These are phyloP conservation scores for Cylindrodendrum hubeiense DNA, from an alignment of 2,329 filamentous ascomycete species.

Conservation along the genomic window DNA sequence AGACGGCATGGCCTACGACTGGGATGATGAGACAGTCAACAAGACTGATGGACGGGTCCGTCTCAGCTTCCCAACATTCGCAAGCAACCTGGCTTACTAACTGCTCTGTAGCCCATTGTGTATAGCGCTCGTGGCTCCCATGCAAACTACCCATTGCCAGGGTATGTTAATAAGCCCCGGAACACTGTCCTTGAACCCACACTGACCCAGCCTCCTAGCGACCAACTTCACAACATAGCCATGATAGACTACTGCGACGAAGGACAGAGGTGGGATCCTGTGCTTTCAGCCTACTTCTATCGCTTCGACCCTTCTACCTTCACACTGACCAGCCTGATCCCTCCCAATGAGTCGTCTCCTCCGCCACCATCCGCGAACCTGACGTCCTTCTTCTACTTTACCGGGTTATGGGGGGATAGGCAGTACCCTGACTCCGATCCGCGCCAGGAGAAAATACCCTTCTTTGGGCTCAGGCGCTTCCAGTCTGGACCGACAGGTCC, in stretches of 20 bases:
- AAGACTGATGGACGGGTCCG: conserved; percentile 45
- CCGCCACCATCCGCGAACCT: conserved; percentile 37
- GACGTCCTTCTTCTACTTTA: conserved; percentile 51
- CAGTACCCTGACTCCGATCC: conserved; percentile 48
- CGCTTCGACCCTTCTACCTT: conserved; percentile 44
- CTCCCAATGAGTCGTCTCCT: conserved; percentile 23
- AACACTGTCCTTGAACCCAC: fast-evolving
- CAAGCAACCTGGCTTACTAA: background rate
- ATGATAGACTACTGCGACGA: conserved; percentile 51
- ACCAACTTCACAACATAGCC: conserved; percentile 49
- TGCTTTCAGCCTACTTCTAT: conserved; percentile 52
- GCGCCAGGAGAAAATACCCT: conserved; percentile 46
- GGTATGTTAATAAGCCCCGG: conserved; percentile 35
- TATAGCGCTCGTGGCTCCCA: conserved; percentile 52
- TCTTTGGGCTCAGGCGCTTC: conserved; percentile 50
- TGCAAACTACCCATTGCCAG: conserved; percentile 48
- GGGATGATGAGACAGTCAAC: conserved; percentile 44
- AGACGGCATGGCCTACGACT: conserved; percentile 40
- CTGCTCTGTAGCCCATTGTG: conserved; percentile 44
- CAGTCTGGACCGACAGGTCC: conserved; percentile 49
- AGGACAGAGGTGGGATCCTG: conserved; percentile 50
- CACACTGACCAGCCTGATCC: conserved; percentile 34
- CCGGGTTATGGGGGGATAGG: conserved; percentile 50
- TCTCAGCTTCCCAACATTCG: background rate
- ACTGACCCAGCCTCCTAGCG: conserved; percentile 32